Base-by-base conservation (phyloP, 768 basidiomycete genomes). In the Mycena albidolilacea region DNA sequence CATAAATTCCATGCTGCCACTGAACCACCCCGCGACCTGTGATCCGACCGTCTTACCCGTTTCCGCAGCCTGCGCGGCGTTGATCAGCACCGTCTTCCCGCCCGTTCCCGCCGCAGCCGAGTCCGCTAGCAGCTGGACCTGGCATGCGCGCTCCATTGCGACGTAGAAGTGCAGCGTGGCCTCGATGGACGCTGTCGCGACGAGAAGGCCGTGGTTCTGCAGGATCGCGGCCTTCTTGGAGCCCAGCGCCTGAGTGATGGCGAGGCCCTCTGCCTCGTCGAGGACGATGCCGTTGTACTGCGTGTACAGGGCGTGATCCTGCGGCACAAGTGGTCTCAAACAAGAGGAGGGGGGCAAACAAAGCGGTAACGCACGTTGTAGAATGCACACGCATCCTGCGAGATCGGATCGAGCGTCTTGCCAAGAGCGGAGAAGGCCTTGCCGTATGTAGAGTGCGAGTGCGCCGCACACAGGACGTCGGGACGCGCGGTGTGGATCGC, bases 201-300 rank as follows among this genome's bases (percentile, higher is more conserved):
- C 74, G 62, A 86, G 80, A 21, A 86, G 80, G 21, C 86, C 85
- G 62, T 86, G 85, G 67, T 86, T 87, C 71, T 85, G 84, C 57
- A 86, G 78, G 44, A 87, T 86, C 50, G 83, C 83, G 17, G 84
- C 82, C 78, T 85, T 84, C 69, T 84, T 85, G 12, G 77, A 75
- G 15, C 86, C 86, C 15, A 87, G 77, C 3, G 85, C 82, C 10
- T 79, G 75, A 9, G 87, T 86, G 67, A 90, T 89, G 43, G 84
- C 80, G 54, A 77, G 75, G 14, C 86, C 86, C 79, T 90, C 88
- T 52, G 84, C 82, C 8, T 81, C 73, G 15, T 83, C 84, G 19
- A 88, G 78, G 19, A 89, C 88, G 7, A 89, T 83, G 30, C 89
- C 89, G 70, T 85, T 86, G 70, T 85, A 87, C 52, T 86, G 82